Evolutionary conservation across 2,329 filamentous ascomycete genomes (phyloP), one percentile per base, ranked within the genome.

Genomic region (Sclerotinia nivalis): DNA sequence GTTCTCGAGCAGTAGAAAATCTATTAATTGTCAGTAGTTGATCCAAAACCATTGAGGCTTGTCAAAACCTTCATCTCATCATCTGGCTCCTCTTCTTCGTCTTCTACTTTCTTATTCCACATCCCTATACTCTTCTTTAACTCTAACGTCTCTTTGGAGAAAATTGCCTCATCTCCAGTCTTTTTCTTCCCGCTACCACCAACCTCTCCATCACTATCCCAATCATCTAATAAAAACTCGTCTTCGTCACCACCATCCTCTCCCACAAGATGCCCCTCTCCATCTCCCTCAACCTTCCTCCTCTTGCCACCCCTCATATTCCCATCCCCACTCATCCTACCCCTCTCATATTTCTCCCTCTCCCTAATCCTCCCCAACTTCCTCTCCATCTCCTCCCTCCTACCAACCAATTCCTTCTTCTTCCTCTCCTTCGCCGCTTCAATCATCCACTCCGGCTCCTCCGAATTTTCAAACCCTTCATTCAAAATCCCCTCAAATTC

Each of bases 1-100:
- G 90, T 93, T 73, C 90, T 83, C 1, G 90, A 92, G 77, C 89
- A 92, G 79, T 89, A 92, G 76, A 89, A 91, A 37, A 92, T 86
- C 78, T 81, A 4, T 52, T 15, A 5, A 1, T 8, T 54, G 52
- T 76, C 28, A 77, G 70, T 45, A 22, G n/a, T 12, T 3, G 18
- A 15, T 47, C n/a, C 18, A 2, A 20, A 9, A 49, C 37, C 4
- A 15, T 43, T n/a, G 8, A 43, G 3, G 22, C 10, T 8, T 25
- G 2, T 69, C 71, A 52, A 71, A 71, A 80, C 80, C 74, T 90
- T 91, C 6, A 85, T 82, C 73, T 89, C 86, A 69, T 89, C 85
- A 2, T 84, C 80, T 2, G 81, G 77, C 66, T 86, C 84, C n/a
- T 83, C 80, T 8, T 84, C 81, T 12, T 86, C 82, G 10, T 83